A percentile compares a stretch with the other conserved stretches of the same genome.
Evolutionary conservation across 225 moss, liverwort and hornwort species (phyloP).

Genomic region (Asterella californica): DNA sequence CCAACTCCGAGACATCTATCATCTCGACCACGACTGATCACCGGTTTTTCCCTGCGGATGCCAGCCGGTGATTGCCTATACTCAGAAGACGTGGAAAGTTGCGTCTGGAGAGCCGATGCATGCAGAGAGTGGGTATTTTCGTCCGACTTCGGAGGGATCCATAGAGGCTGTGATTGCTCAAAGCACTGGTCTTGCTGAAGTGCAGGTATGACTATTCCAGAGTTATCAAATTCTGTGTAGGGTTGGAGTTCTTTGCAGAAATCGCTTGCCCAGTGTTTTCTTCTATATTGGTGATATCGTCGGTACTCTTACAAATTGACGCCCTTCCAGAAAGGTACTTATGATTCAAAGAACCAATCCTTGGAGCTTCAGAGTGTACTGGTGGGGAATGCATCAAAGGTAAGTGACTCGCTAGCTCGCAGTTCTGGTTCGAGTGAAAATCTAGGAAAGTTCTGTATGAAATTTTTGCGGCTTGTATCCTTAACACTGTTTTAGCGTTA

Average conservation of each 20-base stretch:
- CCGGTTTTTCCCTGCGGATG: slow-evolving; percentile 21
- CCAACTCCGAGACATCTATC: not conserved
- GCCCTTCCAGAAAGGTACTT: slow-evolving; percentile 68
- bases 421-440: not conserved
- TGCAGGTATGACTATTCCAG: slow-evolving; percentile 49
- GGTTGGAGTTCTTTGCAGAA: not conserved
- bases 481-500: not conserved
- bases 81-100: slow-evolving; percentile 88
- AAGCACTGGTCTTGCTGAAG: slow-evolving; percentile 93
- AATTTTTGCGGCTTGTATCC: not conserved
- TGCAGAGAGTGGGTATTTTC: slow-evolving; percentile 93
- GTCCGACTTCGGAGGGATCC: slow-evolving; percentile 73
- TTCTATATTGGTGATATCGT: not conserved
- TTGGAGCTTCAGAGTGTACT: slow-evolving; percentile 70
- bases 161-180: slow-evolving; percentile 89
- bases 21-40: not conserved
- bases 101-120: slow-evolving; percentile 95
- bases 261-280: no score
- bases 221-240: not conserved
- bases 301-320: not conserved
- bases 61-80: slow-evolving; percentile 91
- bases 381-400: slow-evolving; percentile 94
- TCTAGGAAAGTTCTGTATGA: not conserved
- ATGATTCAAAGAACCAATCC: slow-evolving; percentile 58
- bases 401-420: slow-evolving; percentile 25